These are phyloP conservation scores for Russula emetica DNA, from an alignment of 768 basidiomycete genomes.

Conservation along the genomic window DNA sequence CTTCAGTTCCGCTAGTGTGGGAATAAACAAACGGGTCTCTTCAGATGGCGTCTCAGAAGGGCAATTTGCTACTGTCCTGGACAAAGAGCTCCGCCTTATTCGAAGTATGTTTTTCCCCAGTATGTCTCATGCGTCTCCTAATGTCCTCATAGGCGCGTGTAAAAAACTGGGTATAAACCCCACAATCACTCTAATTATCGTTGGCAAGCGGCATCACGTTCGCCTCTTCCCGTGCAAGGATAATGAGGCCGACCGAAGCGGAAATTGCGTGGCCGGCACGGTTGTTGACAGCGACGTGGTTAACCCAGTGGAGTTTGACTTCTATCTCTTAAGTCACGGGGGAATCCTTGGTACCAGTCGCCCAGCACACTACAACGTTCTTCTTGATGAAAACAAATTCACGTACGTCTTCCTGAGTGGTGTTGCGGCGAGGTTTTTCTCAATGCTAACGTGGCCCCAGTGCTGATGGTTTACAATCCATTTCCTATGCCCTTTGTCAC, in stretches of 20 bases:
- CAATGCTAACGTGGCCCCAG: constrained; percentile 34
- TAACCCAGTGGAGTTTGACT: constrained; percentile 72
- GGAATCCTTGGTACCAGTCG: constrained; percentile 74
- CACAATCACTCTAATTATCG: constrained; percentile 71
- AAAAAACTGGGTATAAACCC: constrained; percentile 51
- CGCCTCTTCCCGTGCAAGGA: constrained; percentile 51
- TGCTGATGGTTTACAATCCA: constrained; percentile 61
- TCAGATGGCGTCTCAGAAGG: constrained; percentile 55
- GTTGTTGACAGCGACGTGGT: constrained; percentile 69
- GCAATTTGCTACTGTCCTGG: constrained; percentile 47
- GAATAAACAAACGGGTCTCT: not conserved
- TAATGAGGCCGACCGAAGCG: constrained; percentile 55
- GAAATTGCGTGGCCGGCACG: constrained; percentile 74
- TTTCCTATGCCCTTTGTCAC: constrained; percentile 74
- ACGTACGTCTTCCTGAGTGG: constrained; percentile 40
- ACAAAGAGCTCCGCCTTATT: constrained; percentile 55
- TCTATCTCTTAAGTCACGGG: constrained; percentile 72
- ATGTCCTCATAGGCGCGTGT: constrained; percentile 55
- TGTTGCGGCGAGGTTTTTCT: not conserved
- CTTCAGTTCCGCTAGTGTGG: not conserved
- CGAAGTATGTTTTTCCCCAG: constrained; percentile 43
- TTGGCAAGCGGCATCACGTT: constrained; percentile 73
- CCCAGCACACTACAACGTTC: constrained; percentile 55
- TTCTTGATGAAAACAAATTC: constrained; percentile 56
- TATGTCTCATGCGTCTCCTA: not conserved